Evolutionary conservation across 2,329 filamentous ascomycete genomes (phyloP), one percentile per base, ranked within the genome.

Genomic region (Aspergillus sp.): DNA sequence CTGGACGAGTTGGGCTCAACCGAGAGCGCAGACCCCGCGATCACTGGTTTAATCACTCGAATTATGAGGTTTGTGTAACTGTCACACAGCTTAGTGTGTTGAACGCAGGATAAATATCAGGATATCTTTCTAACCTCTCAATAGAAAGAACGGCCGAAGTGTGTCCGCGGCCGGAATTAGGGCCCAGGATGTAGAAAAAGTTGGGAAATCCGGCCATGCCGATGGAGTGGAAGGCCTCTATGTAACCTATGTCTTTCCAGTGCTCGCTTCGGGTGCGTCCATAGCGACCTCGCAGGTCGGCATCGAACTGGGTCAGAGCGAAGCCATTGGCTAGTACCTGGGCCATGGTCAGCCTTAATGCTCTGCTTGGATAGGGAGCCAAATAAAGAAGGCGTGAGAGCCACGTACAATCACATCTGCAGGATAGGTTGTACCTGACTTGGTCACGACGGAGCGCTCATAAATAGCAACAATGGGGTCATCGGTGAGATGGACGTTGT

Each of bases 181-280:
- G 60, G 0, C 60, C 60, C 9, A 60, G 13, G 7, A 63, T 48
- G 6, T 60, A 60, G 11, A 63, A 63, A 26, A 63, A 56, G 44
- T 63, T 62, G 1, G 60, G 60, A 33, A 62, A 63, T 35, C 50
- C 52, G 8, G 54, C 50, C 59, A 62, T 60, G 13, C 54, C 58
- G 20, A 62, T 47, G 1, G 58, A 54, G 11, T 60, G 55, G 50
- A 55, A 63, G 11, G 56, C 57, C 13, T 44, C 49, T 24, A 53
- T 60, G 26, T 50, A 30, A 2, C 60, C 60, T 38, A 45, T 42
- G 4, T 46, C 43, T 2, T 57, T 35, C 60, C 59, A 63, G 19
- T 61, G 57, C 4, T 57, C 26, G 10, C 51, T 17, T 14, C 53
- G 53, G 4, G 44, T 52, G 5, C 14, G 49, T 8, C 61, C 58